A percentile compares a stretch with the other conserved stretches of the same genome.
phyloP scores from a whole-genome alignment of 352 stramenopile genomes.

The Pilasporangium apinafurcum region DNA sequence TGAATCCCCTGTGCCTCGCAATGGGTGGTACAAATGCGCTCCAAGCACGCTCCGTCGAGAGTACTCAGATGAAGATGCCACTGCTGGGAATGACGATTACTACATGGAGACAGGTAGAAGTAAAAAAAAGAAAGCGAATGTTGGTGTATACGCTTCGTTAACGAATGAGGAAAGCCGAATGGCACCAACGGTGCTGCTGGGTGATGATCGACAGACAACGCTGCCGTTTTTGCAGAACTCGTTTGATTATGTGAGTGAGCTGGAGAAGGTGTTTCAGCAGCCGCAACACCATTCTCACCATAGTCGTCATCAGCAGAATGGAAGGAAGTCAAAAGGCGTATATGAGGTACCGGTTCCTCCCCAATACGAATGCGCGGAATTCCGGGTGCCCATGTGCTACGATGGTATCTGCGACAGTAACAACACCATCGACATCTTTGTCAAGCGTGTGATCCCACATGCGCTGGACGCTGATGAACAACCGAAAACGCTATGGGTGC shows the following conservation, averaged over 20 bases:
- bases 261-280: too few species aligned
- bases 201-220: not conserved
- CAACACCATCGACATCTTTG: conserved; percentile 27
- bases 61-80: not conserved
- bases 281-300: too few species aligned
- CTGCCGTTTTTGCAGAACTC: too few species aligned
- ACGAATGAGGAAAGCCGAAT: too few species aligned
- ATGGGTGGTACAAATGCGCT: conserved; percentile 27
- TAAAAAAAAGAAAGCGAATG: conserved; percentile 2
- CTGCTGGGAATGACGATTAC: conserved; percentile 14
- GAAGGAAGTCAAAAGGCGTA: not conserved
- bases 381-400: conserved; percentile 24
- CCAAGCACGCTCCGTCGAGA: conserved; percentile 10
- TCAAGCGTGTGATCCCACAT: conserved; percentile 39
- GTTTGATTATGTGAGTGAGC: too few species aligned
- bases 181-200: not conserved
- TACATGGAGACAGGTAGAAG: conserved; percentile 14
- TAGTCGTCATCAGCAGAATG: too few species aligned
- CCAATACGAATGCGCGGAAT: conserved; percentile 20
- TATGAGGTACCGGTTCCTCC: not conserved
- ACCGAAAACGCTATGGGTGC: conserved; percentile 56
- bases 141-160: too few species aligned
- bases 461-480: not conserved
- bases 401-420: conserved; percentile 17
- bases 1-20: conserved; percentile 11